Evolutionary conservation across 352 stramenopile genomes (phyloP).

Genomic region (Blastocystis sp.): DNA sequence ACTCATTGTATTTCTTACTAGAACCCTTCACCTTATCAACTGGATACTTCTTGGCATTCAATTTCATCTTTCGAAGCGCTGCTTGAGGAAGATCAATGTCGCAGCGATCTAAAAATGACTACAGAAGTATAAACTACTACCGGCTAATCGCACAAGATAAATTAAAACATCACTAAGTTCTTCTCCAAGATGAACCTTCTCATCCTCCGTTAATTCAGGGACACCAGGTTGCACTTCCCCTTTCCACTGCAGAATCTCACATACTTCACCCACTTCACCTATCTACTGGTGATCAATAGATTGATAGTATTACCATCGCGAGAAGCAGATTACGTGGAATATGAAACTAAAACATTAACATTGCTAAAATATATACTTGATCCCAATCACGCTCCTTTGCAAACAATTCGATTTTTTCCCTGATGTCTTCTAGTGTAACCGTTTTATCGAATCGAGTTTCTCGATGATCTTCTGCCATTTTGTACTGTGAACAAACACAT

Average conservation of each 20-base stretch:
- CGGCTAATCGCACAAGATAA: conserved; percentile 89
- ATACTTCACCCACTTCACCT: conserved; percentile 89
- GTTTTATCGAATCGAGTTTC: background rate
- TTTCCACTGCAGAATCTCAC: conserved; percentile 91
- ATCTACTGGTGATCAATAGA: background rate
- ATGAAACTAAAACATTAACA: conserved; percentile 73
- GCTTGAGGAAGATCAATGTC: conserved; percentile 82
- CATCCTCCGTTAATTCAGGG: conserved; percentile 76
- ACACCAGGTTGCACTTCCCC: conserved; percentile 75
- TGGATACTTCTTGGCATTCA: conserved; percentile 82
- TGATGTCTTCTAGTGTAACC: conserved; percentile 69
- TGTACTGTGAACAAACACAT: background rate
- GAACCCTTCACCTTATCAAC: conserved; percentile 71
- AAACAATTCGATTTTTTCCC: conserved; percentile 72
- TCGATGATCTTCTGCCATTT: conserved; percentile 36
- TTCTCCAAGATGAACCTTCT: conserved; percentile 86
- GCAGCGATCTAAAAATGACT: conserved; percentile 75
- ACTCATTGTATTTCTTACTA: conserved; percentile 71
- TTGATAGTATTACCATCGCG: conserved; percentile 76
- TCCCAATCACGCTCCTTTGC: conserved; percentile 76
- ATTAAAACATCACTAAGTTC: conserved; percentile 94
- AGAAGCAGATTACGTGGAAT: conserved; percentile 87
- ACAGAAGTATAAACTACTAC: background rate
- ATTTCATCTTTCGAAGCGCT: conserved; percentile 86
- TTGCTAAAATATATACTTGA: conserved; percentile 24